Percentiles rank a stretch among this genome's conserved stretches.
These are phyloP conservation scores for Peronosclerospora sorghi DNA, from an alignment of 352 stramenopile species.

Conservation along the genomic window DNA sequence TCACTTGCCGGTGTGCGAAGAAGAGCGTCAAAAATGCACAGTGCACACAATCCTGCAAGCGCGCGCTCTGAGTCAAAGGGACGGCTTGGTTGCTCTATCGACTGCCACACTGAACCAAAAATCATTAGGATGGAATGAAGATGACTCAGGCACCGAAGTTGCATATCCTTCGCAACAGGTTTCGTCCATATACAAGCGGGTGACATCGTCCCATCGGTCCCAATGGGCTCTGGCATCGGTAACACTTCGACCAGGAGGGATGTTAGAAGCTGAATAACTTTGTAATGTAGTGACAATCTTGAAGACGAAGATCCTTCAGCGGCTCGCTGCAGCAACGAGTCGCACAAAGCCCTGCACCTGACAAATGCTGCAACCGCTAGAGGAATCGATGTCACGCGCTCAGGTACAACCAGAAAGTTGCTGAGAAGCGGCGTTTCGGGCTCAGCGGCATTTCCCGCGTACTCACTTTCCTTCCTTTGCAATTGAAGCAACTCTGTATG, in stretches of 20 bases:
- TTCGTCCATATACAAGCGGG: constrained; percentile 61
- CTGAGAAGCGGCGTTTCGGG: constrained; percentile 48
- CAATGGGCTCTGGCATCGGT: constrained; percentile 41
- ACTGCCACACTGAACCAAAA: constrained; percentile 79
- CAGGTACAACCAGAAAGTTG: constrained; percentile 80
- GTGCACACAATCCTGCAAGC: constrained; percentile 60
- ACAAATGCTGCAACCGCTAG: constrained; percentile 74
- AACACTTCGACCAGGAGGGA: constrained; percentile 76
- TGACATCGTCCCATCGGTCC: constrained; percentile 8
- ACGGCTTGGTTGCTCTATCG: constrained; percentile 77
- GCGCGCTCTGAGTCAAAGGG: constrained; percentile 81
- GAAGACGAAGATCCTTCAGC: constrained; percentile 85
- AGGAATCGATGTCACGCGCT: constrained; percentile 61
- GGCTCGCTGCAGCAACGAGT: constrained; percentile 66
- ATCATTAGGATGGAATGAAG: constrained; percentile 75
- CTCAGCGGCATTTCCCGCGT: constrained; percentile 66
- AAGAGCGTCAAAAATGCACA: constrained; percentile 77
- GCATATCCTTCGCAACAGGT: constrained; percentile 60
- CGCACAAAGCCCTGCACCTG: constrained; percentile 63
- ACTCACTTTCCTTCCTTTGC: constrained; percentile 53
- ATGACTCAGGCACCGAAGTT: constrained; percentile 66
- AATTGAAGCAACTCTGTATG: constrained; percentile 52
- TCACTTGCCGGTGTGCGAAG: constrained; percentile 67
- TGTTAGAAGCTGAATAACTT: constrained; percentile 83
- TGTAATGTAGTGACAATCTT: constrained; percentile 76